Base-by-base conservation (phyloP, 2,329 filamentous ascomycete genomes). In the Ascochyta lentis region DNA sequence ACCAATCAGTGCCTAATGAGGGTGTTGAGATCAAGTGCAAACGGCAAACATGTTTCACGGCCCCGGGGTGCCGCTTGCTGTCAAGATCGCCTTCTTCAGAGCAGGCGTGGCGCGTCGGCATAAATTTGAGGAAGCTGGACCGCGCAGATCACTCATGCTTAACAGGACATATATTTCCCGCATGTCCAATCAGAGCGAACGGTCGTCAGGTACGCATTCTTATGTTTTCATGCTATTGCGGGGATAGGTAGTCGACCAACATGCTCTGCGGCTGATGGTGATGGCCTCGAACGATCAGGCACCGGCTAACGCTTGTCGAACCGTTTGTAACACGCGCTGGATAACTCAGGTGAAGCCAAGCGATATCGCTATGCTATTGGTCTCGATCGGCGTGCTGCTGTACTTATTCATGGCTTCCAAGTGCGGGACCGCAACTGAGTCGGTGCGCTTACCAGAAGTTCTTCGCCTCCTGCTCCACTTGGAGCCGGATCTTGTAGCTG, bases 361-460 rank as follows among this genome's bases (percentile, higher is more conserved):
- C 38, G 22, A n/a, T 26, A 6, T 19, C 27, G 9, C n/a, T 22
- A 7, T 44, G 6, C 29, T 48, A 22, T 33, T 47, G 37, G 23
- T 16, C 27, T 12, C 38, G 19, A 27, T 39, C 15, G 26, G 29
- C 22, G 16, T 41, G 39, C 19, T 16, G 39, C 19, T 34, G 24
- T 29, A 27, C 26, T 39, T 39, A 19, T 5, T 31, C 19, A 26
- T n/a, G 16, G 9, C 27, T 31, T 43, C 24, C 7, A 8, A n/a
- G 12, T 16, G 16, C n/a, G 22, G 16, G 7, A 27, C 22, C 12
- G 13, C 15, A 41, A 23, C 39, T 16, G 10, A 6, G n/a, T 27
- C 12, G 26, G 6, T 24, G 33, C 37, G 34, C 55, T 50, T 42
- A 76, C 73, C 73, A 76, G 51, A 74, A 74, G 48, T 67, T 56